Base-by-base conservation (phyloP, 805 yeast species). In the Hanseniaspora valbyensis region DNA sequence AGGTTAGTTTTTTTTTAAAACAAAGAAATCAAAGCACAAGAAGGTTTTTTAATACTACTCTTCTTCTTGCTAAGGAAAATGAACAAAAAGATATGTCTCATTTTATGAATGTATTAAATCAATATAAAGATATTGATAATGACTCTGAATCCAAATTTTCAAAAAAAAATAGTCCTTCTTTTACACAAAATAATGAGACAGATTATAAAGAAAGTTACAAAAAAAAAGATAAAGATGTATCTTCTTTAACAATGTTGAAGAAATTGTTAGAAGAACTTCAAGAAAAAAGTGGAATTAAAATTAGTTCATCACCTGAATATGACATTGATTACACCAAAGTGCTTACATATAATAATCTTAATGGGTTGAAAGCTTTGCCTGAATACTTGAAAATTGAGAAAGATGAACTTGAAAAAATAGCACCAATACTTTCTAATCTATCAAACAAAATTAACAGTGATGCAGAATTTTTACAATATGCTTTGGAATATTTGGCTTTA, bases 401-500 rank as follows among this genome's bases (percentile, higher is more conserved):
- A 37, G 3, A 7, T 6, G 28, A 37, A 14, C 7, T 22, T 4
- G 50, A 48, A 10, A 57, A 54, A 4, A 49, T 63, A 55, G 37
- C 54, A 28, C 63, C 63, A 1, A 58, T 58, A 40, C 38, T 60
- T 2, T 44, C 41, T 3, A 24, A 34, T 13, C 10, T 63, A 4
- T 16, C 39, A 1, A 25, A 38, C 2, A 30, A 44, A 3, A 52
- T 63, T 1, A 52, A 53, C 18, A 59, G 57, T 5, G 68, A 64
- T 42, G 54, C 58, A 32, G 65, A 60, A 28, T 44, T 62, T 30
- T 44, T 60, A 14, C 50, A 54, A 21, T 42, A 53, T 7, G 36
- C 58, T n/a, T 46, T 56, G 37, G 19, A 45, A 2, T 48, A 56
- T 18, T 28, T 62, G 4, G 32, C 10, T 16, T 19, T 19, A 3